These are phyloP conservation scores for Rutstroemia sp. DNA, from an alignment of 2,329 filamentous ascomycete genomes.

Conservation along the genomic window DNA sequence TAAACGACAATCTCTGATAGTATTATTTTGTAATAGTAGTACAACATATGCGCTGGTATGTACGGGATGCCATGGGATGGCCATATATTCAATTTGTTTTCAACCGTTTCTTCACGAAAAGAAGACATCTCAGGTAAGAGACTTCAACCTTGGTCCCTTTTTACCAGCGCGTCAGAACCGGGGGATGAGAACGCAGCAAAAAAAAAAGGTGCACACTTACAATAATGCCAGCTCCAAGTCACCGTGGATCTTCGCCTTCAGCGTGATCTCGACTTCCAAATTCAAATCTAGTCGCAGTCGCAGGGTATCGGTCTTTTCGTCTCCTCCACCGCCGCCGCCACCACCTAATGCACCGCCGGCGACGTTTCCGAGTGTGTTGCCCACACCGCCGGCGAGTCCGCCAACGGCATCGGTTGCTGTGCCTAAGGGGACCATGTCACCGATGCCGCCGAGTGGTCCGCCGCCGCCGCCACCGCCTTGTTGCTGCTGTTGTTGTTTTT, in stretches of 20 bases:
- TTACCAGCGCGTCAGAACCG: slow-evolving; percentile 7
- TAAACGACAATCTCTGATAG: too few relatives aligned
- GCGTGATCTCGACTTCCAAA: slow-evolving; percentile 70
- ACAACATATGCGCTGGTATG: too few relatives aligned
- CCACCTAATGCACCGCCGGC: background rate
- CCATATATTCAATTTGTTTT: background rate
- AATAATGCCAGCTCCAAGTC: slow-evolving; percentile 59
- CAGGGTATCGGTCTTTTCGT: slow-evolving; percentile 45
- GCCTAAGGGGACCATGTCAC: slow-evolving; percentile 7
- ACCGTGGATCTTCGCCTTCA: slow-evolving; percentile 74
- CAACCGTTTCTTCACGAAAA: background rate
- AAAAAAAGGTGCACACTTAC: slow-evolving; percentile 16
- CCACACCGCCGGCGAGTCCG: slow-evolving; percentile 1
- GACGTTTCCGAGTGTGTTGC: slow-evolving; percentile 4
- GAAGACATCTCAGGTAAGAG: slow-evolving; percentile 4
- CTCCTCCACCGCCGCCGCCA: slow-evolving; percentile 13
- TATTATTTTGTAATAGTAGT: too few relatives aligned
- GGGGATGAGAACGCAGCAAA: background rate
- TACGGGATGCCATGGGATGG: too few relatives aligned
- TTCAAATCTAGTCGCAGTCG: slow-evolving; percentile 65
- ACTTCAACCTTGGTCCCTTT: slow-evolving; percentile 4
- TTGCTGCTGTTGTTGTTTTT: background rate
- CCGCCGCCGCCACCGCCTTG: slow-evolving; percentile 2
- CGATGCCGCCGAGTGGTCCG: background rate
- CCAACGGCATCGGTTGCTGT: slow-evolving; percentile 4